phyloP scores from a whole-genome alignment of 2,329 filamentous ascomycete species.

The Didymella arachidicola region DNA sequence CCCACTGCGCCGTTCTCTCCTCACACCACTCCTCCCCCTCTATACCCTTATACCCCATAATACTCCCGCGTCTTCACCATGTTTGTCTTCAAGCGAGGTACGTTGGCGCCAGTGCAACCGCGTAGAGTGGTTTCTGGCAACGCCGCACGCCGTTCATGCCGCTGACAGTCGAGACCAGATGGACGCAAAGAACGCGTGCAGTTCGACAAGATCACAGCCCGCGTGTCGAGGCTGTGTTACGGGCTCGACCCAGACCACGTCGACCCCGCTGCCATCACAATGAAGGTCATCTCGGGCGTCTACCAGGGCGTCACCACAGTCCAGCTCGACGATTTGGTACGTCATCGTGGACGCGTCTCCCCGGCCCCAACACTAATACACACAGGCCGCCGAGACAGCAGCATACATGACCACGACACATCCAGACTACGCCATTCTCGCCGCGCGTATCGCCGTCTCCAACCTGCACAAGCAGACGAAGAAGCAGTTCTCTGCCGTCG shows the following conservation, averaged over 20 bases:
- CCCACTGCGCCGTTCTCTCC: slow-evolving; percentile 31
- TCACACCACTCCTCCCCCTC: slow-evolving; percentile 31
- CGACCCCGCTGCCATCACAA: slow-evolving; percentile 96
- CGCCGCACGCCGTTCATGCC: slow-evolving; percentile 28
- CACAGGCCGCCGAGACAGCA: slow-evolving; percentile 93
- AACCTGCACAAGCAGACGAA: slow-evolving; percentile 99
- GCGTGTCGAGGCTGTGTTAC: slow-evolving; percentile 97
- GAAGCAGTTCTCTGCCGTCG: slow-evolving; percentile 98
- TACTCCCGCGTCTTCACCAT: slow-evolving; percentile 43
- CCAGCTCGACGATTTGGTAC: slow-evolving; percentile 94
- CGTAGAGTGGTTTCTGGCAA: slow-evolving; percentile 20
- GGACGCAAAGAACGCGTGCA: slow-evolving; percentile 99
- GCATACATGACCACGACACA: slow-evolving; percentile 99
- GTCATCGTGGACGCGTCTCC: slow-evolving; percentile 44
- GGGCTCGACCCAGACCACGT: slow-evolving; percentile 95
- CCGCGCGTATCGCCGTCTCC: slow-evolving; percentile 96
- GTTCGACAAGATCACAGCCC: slow-evolving; percentile 99
- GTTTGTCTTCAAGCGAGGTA: slow-evolving; percentile 55
- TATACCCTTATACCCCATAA: slow-evolving; percentile 39
- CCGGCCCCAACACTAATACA: slow-evolving; percentile 31
- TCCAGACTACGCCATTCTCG: slow-evolving; percentile 97
- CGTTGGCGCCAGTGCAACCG: slow-evolving; percentile 26
- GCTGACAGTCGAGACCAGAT: slow-evolving; percentile 65
- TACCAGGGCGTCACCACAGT: slow-evolving; percentile 98
- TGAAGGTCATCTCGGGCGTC: slow-evolving; percentile 99